These are phyloP conservation scores for Acanthamoeba quina DNA, from an alignment of 208 protist species.

Conservation along the genomic window DNA sequence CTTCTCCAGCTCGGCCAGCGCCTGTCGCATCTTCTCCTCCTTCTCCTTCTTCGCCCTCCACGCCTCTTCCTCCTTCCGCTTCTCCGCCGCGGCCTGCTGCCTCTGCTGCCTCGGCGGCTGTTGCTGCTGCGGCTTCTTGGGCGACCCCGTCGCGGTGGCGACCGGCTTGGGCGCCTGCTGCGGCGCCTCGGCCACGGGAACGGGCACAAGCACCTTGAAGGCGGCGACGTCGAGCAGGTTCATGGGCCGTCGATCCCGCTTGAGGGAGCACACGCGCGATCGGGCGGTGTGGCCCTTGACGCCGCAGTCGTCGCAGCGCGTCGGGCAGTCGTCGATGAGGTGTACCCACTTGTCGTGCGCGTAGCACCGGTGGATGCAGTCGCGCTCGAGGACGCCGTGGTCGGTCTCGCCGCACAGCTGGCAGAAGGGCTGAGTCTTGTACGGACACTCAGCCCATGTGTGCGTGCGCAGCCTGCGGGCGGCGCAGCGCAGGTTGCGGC, in stretches of 20 bases:
- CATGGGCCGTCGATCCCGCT: background rate
- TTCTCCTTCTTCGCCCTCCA: background rate
- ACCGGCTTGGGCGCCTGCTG: background rate
- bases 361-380: slow-evolving; percentile 19
- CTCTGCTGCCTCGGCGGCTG: background rate
- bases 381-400: background rate
- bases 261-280: background rate
- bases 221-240: background rate
- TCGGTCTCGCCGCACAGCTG: background rate
- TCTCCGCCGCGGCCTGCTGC: background rate
- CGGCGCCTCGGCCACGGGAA: background rate
- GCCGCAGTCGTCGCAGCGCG: slow-evolving; percentile 3
- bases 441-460: background rate
- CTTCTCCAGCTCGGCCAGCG: background rate
- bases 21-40: background rate
- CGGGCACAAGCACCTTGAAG: slow-evolving; percentile 1
- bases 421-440: slow-evolving; percentile 4
- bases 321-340: background rate
- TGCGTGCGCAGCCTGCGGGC: background rate
- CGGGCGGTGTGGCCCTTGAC: background rate
- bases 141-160: background rate
- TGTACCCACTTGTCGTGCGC: background rate
- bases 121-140: background rate
- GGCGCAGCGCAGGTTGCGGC: background rate
- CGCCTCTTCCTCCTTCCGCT: background rate